These are phyloP conservation scores for Tetraselmis striata DNA, from an alignment of 139 green algal genomes.

Conservation along the genomic window DNA sequence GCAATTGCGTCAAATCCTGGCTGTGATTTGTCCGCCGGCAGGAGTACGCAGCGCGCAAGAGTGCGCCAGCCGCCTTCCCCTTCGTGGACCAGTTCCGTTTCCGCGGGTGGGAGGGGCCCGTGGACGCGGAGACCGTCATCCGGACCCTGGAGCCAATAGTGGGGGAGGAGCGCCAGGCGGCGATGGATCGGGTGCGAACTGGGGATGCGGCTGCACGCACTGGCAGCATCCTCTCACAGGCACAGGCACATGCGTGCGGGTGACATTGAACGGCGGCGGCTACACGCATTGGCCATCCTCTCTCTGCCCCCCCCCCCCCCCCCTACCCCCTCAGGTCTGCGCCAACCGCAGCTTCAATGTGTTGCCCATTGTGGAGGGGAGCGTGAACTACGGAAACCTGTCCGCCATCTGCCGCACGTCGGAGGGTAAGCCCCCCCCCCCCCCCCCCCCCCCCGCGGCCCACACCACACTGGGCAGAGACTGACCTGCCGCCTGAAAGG, in stretches of 20 bases:
- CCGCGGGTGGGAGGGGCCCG: background rate
- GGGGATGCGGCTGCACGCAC: too few species aligned
- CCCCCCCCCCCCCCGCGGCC: too few species aligned
- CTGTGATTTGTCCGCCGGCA: background rate
- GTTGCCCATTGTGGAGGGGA: slow-evolving; percentile 41
- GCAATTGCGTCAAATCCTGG: too few species aligned
- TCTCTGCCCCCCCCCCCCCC: too few species aligned
- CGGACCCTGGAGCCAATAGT: background rate
- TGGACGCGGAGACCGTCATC: background rate
- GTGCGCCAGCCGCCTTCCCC: background rate
- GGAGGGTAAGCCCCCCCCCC: slow-evolving; percentile 39
- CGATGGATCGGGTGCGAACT: too few species aligned
- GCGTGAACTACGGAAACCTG: slow-evolving; percentile 73
- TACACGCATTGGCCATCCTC: too few species aligned
- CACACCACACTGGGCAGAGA: background rate
- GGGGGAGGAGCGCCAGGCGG: background rate
- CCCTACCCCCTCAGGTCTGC: too few species aligned
- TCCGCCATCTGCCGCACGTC: slow-evolving; percentile 58
- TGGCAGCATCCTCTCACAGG: too few species aligned
- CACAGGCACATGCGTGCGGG: too few species aligned
- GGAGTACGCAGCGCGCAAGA: background rate
- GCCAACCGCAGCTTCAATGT: slow-evolving; percentile 37
- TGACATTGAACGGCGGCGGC: too few species aligned
- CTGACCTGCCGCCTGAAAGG: background rate
- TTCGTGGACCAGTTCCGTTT: background rate